Conservation (phyloP, 352 stramenopile species). For the Phytophthora citrophthora region DNA sequence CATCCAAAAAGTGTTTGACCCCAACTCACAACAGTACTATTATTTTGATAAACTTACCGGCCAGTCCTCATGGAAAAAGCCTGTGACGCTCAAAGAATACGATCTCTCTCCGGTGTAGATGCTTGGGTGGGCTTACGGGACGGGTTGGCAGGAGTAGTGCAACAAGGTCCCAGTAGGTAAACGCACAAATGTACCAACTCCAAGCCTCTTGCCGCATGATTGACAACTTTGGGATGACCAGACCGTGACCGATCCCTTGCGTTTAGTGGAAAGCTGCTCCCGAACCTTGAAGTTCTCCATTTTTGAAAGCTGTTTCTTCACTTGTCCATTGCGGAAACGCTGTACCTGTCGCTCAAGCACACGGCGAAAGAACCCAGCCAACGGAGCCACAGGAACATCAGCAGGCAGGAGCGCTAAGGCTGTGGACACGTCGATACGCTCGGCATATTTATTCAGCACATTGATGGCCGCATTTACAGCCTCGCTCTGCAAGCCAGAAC, state of each 20-base stretch:
- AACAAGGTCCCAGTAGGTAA: conserved; percentile 63
- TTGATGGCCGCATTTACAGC: conserved; percentile 72
- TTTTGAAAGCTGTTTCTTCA: conserved; percentile 88
- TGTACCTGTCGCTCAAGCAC: conserved; percentile 81
- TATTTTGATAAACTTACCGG: conserved; percentile 83
- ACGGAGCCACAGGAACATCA: conserved; percentile 53
- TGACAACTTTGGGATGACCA: conserved; percentile 80
- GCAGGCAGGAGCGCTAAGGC: conserved; percentile 75
- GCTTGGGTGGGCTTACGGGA: conserved; percentile 14
- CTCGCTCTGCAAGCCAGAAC: conserved; percentile 46
- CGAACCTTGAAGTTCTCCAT: conserved; percentile 89
- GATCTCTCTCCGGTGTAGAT: conserved; percentile 41
- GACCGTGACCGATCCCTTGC: conserved; percentile 75
- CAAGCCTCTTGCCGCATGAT: conserved; percentile 73
- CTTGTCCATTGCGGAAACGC: conserved; percentile 78
- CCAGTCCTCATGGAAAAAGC: conserved; percentile 82
- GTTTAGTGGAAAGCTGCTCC: conserved; percentile 63
- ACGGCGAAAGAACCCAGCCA: conserved; percentile 73
- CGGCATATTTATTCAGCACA: conserved; percentile 83
- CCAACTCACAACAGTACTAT: conserved; percentile 71
- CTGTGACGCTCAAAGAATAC: conserved; percentile 53
- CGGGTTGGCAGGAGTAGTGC: conserved; percentile 80
- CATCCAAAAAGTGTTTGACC: conserved; percentile 79
- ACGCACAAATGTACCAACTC: conserved; percentile 73
- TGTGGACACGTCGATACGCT: conserved; percentile 82